Evolutionary conservation across 257 asterid genomes (phyloP), one percentile per base, ranked within the genome.

Genomic region (Nicotiana knightiana): DNA sequence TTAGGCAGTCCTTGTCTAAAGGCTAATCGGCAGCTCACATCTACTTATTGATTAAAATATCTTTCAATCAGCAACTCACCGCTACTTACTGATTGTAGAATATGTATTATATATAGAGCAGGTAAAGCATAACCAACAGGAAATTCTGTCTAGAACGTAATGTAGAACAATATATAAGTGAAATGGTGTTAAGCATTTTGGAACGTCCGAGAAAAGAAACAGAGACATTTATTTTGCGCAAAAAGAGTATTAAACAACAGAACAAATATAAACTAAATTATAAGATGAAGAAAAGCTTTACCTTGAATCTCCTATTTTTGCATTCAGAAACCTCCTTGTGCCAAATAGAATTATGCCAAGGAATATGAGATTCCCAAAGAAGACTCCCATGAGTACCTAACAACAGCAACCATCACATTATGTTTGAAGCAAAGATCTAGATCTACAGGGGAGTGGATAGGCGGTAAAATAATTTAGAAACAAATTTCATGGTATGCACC

Each of bases 281-380:
- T 51, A 67, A 32, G 26, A 75, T 64, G 66, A 66, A 81, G 81
- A 55, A 79, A 85, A 62, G 70, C 63, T 77, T 89, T 91, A 94
- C 95, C 92, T 84, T 76, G 80, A 81, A 82, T 77, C 75, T 67
- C 85, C 80, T 62, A 83, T 67, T 28, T 90, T 84, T 86, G 89
- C 67, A 71, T 77, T 83, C 81, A 87, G 86, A 83, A 90, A 89
- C 80, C 85, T 88, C 85, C 87, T 84, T 30, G 89, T 81, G 62
- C 93, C 94, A 63, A 76, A 82, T 76, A 88, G 85, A 75, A 91
- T 71, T 58, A 83, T 83, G 53, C 82, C 75, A 53, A 90, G 81
- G 83, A 92, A 90, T 53, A 85, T 26, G 67, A 93, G 73, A 84
- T 93, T 94, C 80, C 92, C 94, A 57, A 88, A 81, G 86, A 91